These are phyloP conservation scores for Rhodotorula sp. DNA, from an alignment of 1,284 basidiomycete genomes.

Conservation along the genomic window DNA sequence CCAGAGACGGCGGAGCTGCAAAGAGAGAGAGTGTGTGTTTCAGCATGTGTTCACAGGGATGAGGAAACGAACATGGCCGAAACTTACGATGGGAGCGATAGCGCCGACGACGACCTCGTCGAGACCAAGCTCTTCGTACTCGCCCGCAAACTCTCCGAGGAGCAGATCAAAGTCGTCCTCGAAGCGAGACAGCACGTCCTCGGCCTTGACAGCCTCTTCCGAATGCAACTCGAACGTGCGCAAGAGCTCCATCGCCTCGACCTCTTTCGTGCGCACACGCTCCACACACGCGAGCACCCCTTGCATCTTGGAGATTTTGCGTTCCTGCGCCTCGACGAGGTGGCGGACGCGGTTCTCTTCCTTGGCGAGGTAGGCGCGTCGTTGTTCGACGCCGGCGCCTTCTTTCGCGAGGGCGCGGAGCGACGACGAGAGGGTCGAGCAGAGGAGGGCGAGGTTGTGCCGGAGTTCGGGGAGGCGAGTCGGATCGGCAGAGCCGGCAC, in stretches of 20 bases:
- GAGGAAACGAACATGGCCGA: not conserved
- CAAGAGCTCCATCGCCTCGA: constrained; percentile 16
- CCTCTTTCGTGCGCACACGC: constrained; percentile 24
- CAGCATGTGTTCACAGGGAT: constrained; percentile 35
- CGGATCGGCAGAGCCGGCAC: constrained; percentile 60
- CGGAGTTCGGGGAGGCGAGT: constrained; percentile 90
- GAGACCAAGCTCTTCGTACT: constrained; percentile 74
- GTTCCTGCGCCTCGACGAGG: constrained; percentile 56
- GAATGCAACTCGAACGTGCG: constrained; percentile 2
- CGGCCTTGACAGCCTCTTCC: constrained; percentile 43
- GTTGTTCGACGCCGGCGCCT: constrained; percentile 75
- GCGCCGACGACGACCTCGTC: constrained; percentile 93
- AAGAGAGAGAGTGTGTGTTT: not conserved
- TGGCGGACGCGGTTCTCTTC: constrained; percentile 68
- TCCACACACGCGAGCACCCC: constrained; percentile 25
- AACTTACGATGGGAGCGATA: constrained; percentile 69
- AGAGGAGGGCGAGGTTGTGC: constrained; percentile 86
- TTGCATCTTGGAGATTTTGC: constrained; percentile 22
- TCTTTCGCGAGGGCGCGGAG: constrained; percentile 85
- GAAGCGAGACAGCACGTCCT: constrained; percentile 68
- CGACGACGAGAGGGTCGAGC: constrained; percentile 74
- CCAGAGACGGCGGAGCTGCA: constrained; percentile 36
- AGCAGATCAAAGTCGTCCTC: constrained; percentile 68
- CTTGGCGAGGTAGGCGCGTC: constrained; percentile 68
- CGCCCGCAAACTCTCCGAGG: constrained; percentile 66